Evolutionary conservation across 2,329 filamentous ascomycete genomes (phyloP).

Genomic region (Verticillium zaregamsianum): DNA sequence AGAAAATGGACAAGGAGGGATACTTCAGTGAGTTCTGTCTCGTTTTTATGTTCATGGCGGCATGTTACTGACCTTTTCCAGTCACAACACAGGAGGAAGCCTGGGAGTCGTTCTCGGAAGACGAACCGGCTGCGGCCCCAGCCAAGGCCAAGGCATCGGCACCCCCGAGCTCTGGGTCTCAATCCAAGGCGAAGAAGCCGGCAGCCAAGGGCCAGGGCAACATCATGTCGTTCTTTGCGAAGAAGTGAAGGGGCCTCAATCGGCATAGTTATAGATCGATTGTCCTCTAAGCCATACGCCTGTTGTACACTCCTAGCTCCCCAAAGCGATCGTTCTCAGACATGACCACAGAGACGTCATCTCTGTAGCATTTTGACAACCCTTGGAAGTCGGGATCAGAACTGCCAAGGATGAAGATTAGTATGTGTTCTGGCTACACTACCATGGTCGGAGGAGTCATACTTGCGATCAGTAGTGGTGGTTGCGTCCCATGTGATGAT

Average conservation of each 20-base stretch:
- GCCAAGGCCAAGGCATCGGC: constrained; percentile 45
- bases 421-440: too few species aligned
- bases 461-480: too few species aligned
- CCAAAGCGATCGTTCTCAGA: too few species aligned
- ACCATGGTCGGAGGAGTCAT: too few species aligned
- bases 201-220: constrained; percentile 66
- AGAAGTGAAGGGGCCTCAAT: constrained; percentile 50
- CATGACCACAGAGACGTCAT: too few species aligned
- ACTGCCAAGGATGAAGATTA: too few species aligned
- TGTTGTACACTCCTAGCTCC: too few species aligned
- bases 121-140: constrained; percentile 59
- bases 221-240: constrained; percentile 90
- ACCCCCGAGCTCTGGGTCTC: constrained; percentile 40
- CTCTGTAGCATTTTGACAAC: too few species aligned
- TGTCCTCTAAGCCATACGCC: too few species aligned
- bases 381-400: too few species aligned
- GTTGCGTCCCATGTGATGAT: too few species aligned
- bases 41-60: background rate
- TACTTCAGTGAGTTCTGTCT: constrained; percentile 67
- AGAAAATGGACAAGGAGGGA: constrained; percentile 80
- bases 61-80: constrained; percentile 27
- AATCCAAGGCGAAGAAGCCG: constrained; percentile 50
- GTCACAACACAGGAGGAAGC: constrained; percentile 80
- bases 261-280: background rate
- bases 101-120: constrained; percentile 94